These are phyloP conservation scores for Debaryomycetaceae sp. DNA, from an alignment of 1,139 yeast genomes.

Conservation along the genomic window DNA sequence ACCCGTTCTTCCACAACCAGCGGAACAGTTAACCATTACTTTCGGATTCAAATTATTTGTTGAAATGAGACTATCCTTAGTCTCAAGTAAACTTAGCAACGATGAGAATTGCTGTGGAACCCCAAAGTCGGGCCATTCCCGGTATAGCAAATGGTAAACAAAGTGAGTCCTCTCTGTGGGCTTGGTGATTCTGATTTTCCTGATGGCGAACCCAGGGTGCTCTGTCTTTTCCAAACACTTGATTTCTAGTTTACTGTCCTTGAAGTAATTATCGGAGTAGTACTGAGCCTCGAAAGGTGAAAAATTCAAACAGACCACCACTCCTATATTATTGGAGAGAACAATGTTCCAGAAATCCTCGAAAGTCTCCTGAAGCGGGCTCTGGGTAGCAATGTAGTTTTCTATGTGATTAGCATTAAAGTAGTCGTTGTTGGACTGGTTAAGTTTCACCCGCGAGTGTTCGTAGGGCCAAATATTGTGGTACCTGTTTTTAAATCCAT, in stretches of 20 bases:
- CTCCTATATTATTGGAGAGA: slow-evolving; percentile 55
- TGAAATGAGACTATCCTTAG: slow-evolving; percentile 40
- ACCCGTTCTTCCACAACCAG: slow-evolving; percentile 84
- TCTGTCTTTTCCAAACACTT: slow-evolving; percentile 7
- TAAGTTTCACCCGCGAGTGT: slow-evolving; percentile 40
- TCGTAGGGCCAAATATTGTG: slow-evolving; percentile 48
- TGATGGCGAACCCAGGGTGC: slow-evolving; percentile 13
- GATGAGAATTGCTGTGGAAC: slow-evolving; percentile 54
- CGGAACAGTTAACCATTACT: slow-evolving; percentile 63
- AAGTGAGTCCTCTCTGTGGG: slow-evolving; percentile 4
- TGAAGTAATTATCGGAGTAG: slow-evolving; percentile 18
- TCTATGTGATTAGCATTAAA: slow-evolving; percentile 41
- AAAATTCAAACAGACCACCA: slow-evolving; percentile 69
- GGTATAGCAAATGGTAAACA: slow-evolving; percentile 66
- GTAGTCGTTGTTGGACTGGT: slow-evolving; percentile 31
- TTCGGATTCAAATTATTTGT: slow-evolving; percentile 17
- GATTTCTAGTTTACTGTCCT: slow-evolving; percentile 11
- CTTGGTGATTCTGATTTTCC: slow-evolving; percentile 16
- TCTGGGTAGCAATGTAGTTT: slow-evolving; percentile 43
- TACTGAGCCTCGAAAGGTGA: slow-evolving; percentile 16
- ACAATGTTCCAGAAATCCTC: slow-evolving; percentile 43
- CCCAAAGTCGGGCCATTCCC: slow-evolving; percentile 82
- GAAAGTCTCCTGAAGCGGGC: slow-evolving; percentile 37
- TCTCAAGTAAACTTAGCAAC: slow-evolving; percentile 47
- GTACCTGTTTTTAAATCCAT: slow-evolving; percentile 43